Evolutionary conservation across 2,329 filamentous ascomycete genomes (phyloP), one percentile per base, ranked within the genome.

Genomic region (Amesomyces nigricolor): DNA sequence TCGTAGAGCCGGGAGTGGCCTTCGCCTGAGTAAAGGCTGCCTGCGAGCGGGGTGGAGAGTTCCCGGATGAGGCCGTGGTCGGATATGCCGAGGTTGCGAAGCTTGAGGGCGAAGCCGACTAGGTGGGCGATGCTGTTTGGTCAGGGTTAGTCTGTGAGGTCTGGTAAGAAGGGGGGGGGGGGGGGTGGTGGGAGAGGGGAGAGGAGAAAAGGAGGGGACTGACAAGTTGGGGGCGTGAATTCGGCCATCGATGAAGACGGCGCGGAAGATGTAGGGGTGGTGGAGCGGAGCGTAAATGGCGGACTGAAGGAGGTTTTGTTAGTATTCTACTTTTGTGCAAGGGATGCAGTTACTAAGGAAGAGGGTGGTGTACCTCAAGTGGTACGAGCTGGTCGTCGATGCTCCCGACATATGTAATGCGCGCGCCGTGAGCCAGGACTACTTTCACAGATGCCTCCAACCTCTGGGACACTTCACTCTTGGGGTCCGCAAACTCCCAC

Each of bases 321-420:
- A 70, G 56, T 43, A 43, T 4, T 26, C 17, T 19, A 19, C 17
- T 19, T 19, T 11, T 9, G 13, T 22, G n/a, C 46, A 8, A 10
- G 5, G n/a, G 2, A 4, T 5, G 14, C 19, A 17, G n/a, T 16
- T 19, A 19, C 17, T 19, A 19, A 19, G 5, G 5, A 7, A 19
- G 22, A 11, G 19, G 32, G 32, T 9, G 9, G 65, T 74, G 67
- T 70, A 88, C 87, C 77, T 96, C 92, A 67, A 99, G 77, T 4
- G 91, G 92, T 13, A 99, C 91, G 2, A 99, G 78, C 70, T 99
- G 94, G 70, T 99, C 94, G 68, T 99, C 94, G 50, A 99, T 95
- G 70, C 91, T 96, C 52, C 92, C 92, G 57, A 95, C 80, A 68
- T 91, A 96, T 0, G 91, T 88, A 47, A 97, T 82, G 40, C 89